Evolutionary conservation across 1,139 yeast genomes (phyloP), one percentile per base, ranked within the genome.

Genomic region (Kodamaea fungicola): DNA sequence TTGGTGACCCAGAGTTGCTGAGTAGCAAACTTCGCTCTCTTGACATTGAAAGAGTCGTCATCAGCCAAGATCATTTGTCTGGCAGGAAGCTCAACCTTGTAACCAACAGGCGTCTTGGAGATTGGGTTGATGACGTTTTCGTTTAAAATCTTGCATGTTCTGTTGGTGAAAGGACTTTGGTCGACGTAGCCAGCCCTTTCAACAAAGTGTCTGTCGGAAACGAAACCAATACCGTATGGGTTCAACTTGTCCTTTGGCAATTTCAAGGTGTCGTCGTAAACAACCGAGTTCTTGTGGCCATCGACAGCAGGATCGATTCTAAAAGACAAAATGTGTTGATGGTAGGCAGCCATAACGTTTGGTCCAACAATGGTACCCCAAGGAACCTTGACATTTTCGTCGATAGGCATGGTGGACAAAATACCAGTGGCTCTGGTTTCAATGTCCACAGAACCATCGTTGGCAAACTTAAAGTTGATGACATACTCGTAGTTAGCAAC

Each of bases 391-490:
- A 77, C 79, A 55, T 79, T 82, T 49, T 76, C 81, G 49, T 87
- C 95, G 53, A 85, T 83, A 54, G 92, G 90, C 83, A 83, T 85
- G 42, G 89, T 82, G 25, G 86, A 80, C 52, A 82, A 67, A 50
- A 87, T 84, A 71, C 96, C 96, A 39, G 95, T 86, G 44, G 95
- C 95, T 65, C 95, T 78, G 47, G 85, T 81, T 62, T 86, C 94
- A 46, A 86, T 81, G 50, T 83, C 83, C 53, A 87, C 80, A 36
- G 84, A 81, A 49, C 94, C 96, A 49, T 84, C 94, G 63, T 80
- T 89, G 54, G 82, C 87, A 50, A 87, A 81, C 58, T 84, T 80
- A 60, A 83, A 69, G 60, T 85, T 85, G 55, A 86, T 64, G 47
- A 84, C 77, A 69, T 87, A 87, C 67, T 87, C 95, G 67, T 87